Evolutionary conservation across 352 stramenopile genomes (phyloP).

Genomic region (Globisporangium carolinianum): DNA sequence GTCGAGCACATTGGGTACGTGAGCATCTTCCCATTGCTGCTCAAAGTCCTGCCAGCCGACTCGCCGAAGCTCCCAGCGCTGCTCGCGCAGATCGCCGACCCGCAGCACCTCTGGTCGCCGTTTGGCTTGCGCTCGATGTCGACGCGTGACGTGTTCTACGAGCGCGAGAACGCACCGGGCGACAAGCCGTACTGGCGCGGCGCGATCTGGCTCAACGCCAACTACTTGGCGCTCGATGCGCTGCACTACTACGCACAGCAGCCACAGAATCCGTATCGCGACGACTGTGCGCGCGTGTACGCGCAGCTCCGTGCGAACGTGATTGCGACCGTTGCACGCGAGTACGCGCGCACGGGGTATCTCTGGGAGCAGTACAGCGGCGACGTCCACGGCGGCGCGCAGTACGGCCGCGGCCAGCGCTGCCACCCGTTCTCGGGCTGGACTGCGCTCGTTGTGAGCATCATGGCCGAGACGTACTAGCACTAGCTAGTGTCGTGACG

Average conservation of each 20-base stretch:
- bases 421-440: constrained; percentile 93
- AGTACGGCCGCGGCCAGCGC: constrained; percentile 78
- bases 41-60: constrained; percentile 63
- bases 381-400: constrained; percentile 26
- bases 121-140: constrained; percentile 86
- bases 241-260: constrained; percentile 69
- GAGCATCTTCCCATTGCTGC: constrained; percentile 78
- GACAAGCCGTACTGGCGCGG: constrained; percentile 92
- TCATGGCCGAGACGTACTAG: constrained; percentile 90
- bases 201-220: constrained; percentile 92
- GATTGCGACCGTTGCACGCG: constrained; percentile 50
- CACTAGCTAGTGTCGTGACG: not conserved
- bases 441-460: constrained; percentile 90
- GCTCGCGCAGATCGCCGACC: constrained; percentile 50
- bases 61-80: constrained; percentile 57
- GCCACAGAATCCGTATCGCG: constrained; percentile 35
- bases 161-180: constrained; percentile 83
- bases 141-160: constrained; percentile 79
- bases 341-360: constrained; percentile 87
- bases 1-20: constrained; percentile 86
- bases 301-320: constrained; percentile 48
- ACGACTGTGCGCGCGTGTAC: constrained; percentile 39
- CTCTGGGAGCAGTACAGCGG: constrained; percentile 94
- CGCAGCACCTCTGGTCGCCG: constrained; percentile 65
- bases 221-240: constrained; percentile 87